These are phyloP conservation scores for Moelleriella libera DNA, from an alignment of 2,329 filamentous ascomycete species.

Conservation along the genomic window DNA sequence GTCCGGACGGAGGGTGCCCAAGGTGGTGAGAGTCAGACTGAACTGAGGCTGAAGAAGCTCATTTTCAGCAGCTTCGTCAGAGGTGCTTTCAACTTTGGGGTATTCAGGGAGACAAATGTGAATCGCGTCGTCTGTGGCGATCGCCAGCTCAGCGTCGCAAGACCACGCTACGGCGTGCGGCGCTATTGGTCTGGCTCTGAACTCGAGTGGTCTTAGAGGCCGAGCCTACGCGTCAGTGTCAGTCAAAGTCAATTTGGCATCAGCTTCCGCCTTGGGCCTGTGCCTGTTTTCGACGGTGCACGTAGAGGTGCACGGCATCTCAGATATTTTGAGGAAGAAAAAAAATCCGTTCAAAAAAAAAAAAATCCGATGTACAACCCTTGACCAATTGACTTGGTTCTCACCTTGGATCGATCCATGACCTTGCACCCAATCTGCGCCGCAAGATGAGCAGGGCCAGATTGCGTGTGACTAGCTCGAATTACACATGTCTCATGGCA, in stretches of 20 bases:
- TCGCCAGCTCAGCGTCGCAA: conserved; percentile 41
- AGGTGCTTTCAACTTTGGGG: conserved; percentile 8
- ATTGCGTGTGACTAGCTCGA: not conserved
- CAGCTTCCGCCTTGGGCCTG: no score
- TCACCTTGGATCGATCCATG: conserved; percentile 11
- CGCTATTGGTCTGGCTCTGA: conserved; percentile 28
- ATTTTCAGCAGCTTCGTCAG: conserved; percentile 12
- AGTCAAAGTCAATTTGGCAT: not conserved
- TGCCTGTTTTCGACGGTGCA: conserved; percentile 6
- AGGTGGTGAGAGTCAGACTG: conserved; percentile 17
- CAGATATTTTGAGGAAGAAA: not conserved
- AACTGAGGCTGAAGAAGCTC: conserved; percentile 18
- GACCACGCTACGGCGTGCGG: conserved; percentile 35
- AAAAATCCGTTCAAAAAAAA: conserved; percentile 1
- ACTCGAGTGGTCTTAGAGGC: conserved; percentile 30
- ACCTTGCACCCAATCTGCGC: not conserved
- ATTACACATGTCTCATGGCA: not conserved
- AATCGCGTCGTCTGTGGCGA: conserved; percentile 41
- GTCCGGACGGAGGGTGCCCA: conserved; percentile 21
- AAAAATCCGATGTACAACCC: no score
- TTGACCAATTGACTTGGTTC: not conserved
- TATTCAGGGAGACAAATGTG: conserved; percentile 36
- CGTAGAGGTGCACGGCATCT: not conserved
- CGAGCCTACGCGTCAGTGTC: conserved; percentile 19
- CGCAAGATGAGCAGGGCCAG: not conserved